A percentile compares a stretch with the other conserved stretches of the same genome.
Evolutionary conservation across 768 basidiomycete species (phyloP).

Genomic region (Collybiopsis luxurians): DNA sequence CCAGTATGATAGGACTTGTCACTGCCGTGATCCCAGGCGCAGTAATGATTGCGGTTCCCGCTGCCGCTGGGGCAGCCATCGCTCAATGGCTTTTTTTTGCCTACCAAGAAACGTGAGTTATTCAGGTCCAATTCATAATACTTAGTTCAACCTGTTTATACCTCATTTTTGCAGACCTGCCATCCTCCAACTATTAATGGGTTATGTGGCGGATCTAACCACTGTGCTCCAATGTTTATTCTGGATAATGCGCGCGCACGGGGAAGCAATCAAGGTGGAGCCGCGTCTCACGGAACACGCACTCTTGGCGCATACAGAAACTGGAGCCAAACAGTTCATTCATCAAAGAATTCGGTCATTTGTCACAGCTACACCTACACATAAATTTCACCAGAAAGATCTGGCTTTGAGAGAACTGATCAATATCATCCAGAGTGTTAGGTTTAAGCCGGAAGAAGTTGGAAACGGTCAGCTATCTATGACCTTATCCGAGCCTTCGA

Average conservation of each 20-base stretch:
- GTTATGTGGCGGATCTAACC: background rate
- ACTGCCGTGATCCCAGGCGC: background rate
- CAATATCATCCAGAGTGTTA: background rate
- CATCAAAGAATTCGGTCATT: background rate
- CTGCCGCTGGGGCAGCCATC: background rate
- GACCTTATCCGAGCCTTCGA: no score
- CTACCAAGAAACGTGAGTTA: background rate
- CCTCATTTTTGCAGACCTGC: background rate
- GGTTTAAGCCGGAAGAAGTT: background rate
- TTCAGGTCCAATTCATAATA: background rate
- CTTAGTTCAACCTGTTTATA: background rate
- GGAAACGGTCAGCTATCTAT: no score
- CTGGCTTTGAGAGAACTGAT: background rate
- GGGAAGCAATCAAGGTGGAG: background rate
- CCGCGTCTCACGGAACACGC: background rate
- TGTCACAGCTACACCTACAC: background rate
- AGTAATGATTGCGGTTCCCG: background rate
- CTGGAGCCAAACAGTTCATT: background rate
- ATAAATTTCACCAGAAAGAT: background rate
- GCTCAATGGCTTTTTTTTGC: background rate
- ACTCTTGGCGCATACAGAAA: background rate
- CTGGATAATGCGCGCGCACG: background rate
- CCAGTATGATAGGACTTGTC: background rate
- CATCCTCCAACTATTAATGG: background rate
- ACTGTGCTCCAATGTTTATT: conserved; percentile 2